Evolutionary conservation across 2,329 filamentous ascomycete species (phyloP).

Genomic region (Fusarium incarnatum): DNA sequence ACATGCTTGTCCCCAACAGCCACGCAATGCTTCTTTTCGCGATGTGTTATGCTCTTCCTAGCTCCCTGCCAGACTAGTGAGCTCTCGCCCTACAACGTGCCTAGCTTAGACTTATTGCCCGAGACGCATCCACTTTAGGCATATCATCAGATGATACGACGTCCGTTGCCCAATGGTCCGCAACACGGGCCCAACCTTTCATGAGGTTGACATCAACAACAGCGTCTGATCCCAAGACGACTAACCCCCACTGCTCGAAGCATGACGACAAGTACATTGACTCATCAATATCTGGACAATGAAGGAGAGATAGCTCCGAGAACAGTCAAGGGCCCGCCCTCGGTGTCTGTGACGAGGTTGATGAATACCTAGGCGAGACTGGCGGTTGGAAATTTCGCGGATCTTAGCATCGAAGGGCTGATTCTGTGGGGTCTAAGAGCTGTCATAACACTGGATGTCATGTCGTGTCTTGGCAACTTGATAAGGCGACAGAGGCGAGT

Average conservation of each 20-base stretch:
- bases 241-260: constrained; percentile 13
- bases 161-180: constrained; percentile 7
- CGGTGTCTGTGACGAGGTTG: neutral
- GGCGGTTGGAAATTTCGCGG: neutral
- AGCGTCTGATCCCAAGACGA: neutral
- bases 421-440: neutral
- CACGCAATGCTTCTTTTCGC: neutral
- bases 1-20: neutral
- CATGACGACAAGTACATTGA: neutral
- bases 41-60: neutral
- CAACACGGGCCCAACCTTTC: neutral
- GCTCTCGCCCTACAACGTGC: constrained; percentile 1
- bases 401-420: neutral
- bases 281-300: neutral
- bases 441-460: neutral
- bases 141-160: neutral
- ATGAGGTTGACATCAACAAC: neutral
- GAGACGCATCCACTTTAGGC: constrained; percentile 5
- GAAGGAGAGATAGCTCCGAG: constrained; percentile 9
- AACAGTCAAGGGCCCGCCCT: neutral
- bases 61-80: neutral
- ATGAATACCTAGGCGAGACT: neutral
- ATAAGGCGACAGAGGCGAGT: neutral
- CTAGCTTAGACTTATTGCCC: constrained; percentile 4
- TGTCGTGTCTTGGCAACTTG: neutral